A percentile compares a stretch with the other conserved stretches of the same genome.
Conservation (phyloP, 176 grass and related monocot genomes). For the Lolium rigidum region DNA sequence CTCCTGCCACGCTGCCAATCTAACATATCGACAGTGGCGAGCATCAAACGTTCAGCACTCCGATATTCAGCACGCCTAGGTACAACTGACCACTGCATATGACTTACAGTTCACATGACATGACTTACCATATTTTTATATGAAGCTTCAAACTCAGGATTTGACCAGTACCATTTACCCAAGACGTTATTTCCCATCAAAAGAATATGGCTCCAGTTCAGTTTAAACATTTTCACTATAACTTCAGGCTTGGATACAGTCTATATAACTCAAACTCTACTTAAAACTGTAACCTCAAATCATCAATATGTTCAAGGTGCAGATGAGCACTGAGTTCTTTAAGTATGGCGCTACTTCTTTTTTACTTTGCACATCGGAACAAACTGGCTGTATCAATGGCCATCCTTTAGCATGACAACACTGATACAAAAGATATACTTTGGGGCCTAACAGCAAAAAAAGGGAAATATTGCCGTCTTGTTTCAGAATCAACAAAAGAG, state of each 20-base stretch:
- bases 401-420: not conserved
- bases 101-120: not conserved
- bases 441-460: not conserved
- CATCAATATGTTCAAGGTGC: not conserved
- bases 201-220: not conserved
- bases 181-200: not conserved
- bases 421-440: no score
- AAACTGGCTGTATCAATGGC: not conserved
- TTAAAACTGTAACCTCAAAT: not conserved
- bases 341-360: not conserved
- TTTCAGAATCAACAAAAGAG: not conserved
- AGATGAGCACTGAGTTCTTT: not conserved
- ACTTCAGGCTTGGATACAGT: not conserved
- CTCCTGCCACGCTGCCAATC: no score
- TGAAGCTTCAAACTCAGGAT: not conserved
- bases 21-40: no score
- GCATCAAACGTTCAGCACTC: not conserved
- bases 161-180: not conserved
- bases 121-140: not conserved
- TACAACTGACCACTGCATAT: not conserved
- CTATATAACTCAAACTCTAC: not conserved
- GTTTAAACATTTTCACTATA: not conserved
- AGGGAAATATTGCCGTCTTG: conserved; percentile 1
- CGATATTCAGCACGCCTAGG: not conserved
- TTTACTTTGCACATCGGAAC: not conserved